Evolutionary conservation across 208 protist genomes (phyloP).

Genomic region (Leptomonas pyrrhocoris): DNA sequence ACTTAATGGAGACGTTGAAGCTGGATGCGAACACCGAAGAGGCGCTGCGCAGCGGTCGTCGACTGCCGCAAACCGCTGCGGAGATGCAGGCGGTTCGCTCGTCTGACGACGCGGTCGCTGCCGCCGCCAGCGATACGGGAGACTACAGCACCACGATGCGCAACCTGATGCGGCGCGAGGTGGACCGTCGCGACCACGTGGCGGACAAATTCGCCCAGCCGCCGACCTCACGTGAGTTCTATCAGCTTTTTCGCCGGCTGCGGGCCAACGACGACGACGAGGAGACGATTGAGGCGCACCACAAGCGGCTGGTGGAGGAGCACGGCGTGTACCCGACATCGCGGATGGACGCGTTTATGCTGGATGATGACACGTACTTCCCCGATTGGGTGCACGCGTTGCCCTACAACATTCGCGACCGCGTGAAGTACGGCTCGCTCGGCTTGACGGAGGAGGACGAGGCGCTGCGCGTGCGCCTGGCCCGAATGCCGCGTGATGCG

Average conservation of each 20-base stretch:
- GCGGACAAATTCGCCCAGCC: slow-evolving; percentile 77
- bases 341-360: slow-evolving; percentile 88
- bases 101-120: slow-evolving; percentile 41
- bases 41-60: slow-evolving; percentile 39
- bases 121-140: not conserved
- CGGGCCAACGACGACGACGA: slow-evolving; percentile 60
- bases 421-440: slow-evolving; percentile 87
- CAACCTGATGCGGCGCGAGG: slow-evolving; percentile 64
- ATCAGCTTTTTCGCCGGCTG: slow-evolving; percentile 61
- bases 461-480: slow-evolving; percentile 74
- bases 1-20: slow-evolving; percentile 36
- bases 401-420: slow-evolving; percentile 83
- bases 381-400: slow-evolving; percentile 86
- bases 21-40: slow-evolving; percentile 42
- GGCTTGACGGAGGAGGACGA: slow-evolving; percentile 91
- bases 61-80: slow-evolving; percentile 30
- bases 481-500: slow-evolving; percentile 66
- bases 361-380: slow-evolving; percentile 87
- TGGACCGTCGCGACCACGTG: slow-evolving; percentile 71
- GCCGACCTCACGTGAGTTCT: slow-evolving; percentile 75
- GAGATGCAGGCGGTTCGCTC: slow-evolving; percentile 40
- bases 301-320: slow-evolving; percentile 75
- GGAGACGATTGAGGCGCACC: slow-evolving; percentile 58
- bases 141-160: slow-evolving; percentile 50
- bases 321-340: slow-evolving; percentile 74